Evolutionary conservation across 2,329 filamentous ascomycete genomes (phyloP).

Genomic region (Tolypocladium paradoxum): DNA sequence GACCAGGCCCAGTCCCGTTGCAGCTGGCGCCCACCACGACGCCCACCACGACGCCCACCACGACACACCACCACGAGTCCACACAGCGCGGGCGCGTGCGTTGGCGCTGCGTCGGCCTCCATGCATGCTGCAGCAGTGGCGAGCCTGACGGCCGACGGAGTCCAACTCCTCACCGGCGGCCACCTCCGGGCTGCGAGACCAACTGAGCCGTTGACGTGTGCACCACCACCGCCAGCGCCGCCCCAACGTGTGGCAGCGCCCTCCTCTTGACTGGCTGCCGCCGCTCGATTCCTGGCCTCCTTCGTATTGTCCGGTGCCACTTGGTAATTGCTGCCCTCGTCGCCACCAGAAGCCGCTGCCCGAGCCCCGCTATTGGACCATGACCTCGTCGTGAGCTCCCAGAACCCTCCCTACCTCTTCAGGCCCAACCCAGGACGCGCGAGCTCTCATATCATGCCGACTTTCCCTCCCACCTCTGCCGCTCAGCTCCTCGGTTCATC

Average conservation of each 20-base stretch:
- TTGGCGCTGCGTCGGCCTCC: conserved; percentile 1
- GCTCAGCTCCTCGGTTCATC: neutral
- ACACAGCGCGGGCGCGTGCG: neutral
- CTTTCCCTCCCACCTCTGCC: neutral
- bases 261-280: neutral
- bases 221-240: neutral
- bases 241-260: neutral
- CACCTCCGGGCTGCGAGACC: conserved; percentile 1
- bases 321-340: neutral
- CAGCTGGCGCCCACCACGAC: neutral
- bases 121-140: neutral
- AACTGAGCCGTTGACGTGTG: too few relatives aligned
- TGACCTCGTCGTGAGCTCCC: neutral
- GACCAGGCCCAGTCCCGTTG: neutral
- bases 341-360: neutral
- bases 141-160: neutral
- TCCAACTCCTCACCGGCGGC: neutral
- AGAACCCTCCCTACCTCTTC: neutral
- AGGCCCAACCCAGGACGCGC: neutral
- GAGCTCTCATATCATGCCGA: neutral
- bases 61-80: too few relatives aligned
- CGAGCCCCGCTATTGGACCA: neutral
- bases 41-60: neutral
- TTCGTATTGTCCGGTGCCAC: neutral
- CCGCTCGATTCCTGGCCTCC: neutral